A percentile compares a stretch with the other conserved stretches of the same genome.
Conservation (phyloP, 345 rosid genomes). For the Gossypium arboreum region DNA sequence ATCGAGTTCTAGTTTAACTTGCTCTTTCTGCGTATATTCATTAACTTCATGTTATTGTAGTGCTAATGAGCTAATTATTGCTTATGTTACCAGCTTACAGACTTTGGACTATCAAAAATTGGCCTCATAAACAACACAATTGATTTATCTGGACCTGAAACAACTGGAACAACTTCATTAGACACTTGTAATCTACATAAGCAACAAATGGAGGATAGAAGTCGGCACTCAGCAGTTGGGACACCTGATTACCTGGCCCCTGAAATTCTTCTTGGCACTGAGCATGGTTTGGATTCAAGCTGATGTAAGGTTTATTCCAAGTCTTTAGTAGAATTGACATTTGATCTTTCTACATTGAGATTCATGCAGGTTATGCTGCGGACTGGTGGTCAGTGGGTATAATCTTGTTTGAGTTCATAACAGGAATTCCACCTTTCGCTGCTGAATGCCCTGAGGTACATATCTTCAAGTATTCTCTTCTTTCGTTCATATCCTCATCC, state of each 20-base stretch:
- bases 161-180: constrained; percentile 31
- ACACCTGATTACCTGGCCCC: constrained; percentile 92
- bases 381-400: constrained; percentile 97
- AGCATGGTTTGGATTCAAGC: constrained; percentile 51
- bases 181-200: constrained; percentile 32
- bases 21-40: neutral
- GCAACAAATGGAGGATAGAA: constrained; percentile 44
- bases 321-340: constrained; percentile 12
- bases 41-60: constrained; percentile 19
- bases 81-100: constrained; percentile 67
- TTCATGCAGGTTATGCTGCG: constrained; percentile 62
- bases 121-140: constrained; percentile 81
- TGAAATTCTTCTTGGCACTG: constrained; percentile 88
- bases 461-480: constrained; percentile 10
- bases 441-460: constrained; percentile 70
- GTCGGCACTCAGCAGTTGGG: constrained; percentile 65
- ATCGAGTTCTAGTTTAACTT: constrained; percentile 1
- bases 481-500: neutral
- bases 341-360: constrained; percentile 26
- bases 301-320: constrained; percentile 13
- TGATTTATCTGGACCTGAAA: constrained; percentile 56
- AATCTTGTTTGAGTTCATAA: constrained; percentile 67
- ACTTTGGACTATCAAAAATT: constrained; percentile 78
- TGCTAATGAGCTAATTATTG: constrained; percentile 23
- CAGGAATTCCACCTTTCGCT: constrained; percentile 80